A percentile compares a stretch with the other conserved stretches of the same genome.
Conservation (phyloP, 1,284 basidiomycete genomes). For the Tilletia caries region DNA sequence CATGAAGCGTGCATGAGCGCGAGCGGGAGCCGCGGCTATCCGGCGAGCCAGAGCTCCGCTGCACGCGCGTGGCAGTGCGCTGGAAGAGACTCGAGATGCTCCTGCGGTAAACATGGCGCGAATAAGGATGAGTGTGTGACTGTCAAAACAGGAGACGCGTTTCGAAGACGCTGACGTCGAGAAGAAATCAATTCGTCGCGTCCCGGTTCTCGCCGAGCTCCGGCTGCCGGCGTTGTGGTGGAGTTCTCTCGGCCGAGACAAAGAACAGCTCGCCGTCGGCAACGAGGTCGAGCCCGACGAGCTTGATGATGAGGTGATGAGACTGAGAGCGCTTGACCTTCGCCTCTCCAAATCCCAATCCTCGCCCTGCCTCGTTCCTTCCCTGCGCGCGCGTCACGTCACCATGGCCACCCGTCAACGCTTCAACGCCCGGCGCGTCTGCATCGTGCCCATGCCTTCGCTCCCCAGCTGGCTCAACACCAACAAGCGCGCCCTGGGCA, state of each 20-base stretch:
- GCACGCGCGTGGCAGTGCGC: no score
- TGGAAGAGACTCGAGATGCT: neutral
- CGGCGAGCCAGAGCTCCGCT: no score
- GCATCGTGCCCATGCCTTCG: conserved; percentile 58
- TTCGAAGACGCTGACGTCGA: no score
- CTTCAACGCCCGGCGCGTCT: conserved; percentile 85
- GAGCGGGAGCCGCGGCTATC: no score
- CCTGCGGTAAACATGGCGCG: neutral
- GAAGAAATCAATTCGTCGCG: neutral
- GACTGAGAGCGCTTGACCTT: no score
- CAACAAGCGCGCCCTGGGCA: conserved; percentile 75
- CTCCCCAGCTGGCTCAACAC: conserved; percentile 50
- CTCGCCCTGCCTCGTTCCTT: no score
- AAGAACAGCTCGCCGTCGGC: neutral
- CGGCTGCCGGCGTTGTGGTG: no score
- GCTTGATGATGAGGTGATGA: neutral
- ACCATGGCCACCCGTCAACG: conserved; percentile 32
- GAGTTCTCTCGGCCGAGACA: no score
- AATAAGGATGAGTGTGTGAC: neutral
- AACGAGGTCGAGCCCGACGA: neutral
- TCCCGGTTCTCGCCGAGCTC: no score
- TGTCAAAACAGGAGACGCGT: no score
- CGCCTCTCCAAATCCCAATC: no score
- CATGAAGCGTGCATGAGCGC: no score
- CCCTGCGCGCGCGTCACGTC: neutral